A percentile compares a stretch with the other conserved stretches of the same genome.
Evolutionary conservation across 257 asterid genomes (phyloP).

Genomic region (Fraxinus quadrangulata): DNA sequence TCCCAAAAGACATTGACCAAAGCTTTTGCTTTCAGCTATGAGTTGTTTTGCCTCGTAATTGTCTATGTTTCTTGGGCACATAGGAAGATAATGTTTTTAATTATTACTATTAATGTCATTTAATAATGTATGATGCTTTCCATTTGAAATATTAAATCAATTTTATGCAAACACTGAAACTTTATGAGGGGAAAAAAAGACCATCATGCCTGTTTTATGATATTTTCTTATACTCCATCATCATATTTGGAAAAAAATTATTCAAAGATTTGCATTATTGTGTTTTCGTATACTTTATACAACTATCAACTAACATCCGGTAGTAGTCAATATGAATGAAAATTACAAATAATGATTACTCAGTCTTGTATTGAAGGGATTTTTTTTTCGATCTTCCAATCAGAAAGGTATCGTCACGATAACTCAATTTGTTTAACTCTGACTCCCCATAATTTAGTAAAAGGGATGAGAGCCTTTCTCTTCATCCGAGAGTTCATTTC

Average conservation of each 20-base stretch:
- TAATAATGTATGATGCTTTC: constrained; percentile 11
- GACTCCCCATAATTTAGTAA: constrained; percentile 12
- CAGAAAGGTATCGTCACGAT: background rate
- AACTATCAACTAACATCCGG: too few species aligned
- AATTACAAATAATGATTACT: background rate
- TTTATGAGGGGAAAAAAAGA: constrained; percentile 28
- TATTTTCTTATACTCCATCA: background rate
- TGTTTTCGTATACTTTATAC: too few species aligned
- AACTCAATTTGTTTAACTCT: background rate
- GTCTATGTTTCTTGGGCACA: constrained; percentile 28
- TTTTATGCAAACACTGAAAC: background rate
- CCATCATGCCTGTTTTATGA: constrained; percentile 19
- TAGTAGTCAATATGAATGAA: background rate
- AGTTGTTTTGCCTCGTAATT: constrained; percentile 37
- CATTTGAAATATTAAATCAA: constrained; percentile 21
- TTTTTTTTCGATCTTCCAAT: background rate
- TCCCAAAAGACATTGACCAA: background rate
- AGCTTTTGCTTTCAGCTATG: constrained; percentile 18
- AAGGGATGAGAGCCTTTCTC: background rate
- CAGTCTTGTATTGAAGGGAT: background rate
- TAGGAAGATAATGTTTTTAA: constrained; percentile 24
- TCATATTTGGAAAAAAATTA: background rate
- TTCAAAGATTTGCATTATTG: background rate
- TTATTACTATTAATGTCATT: background rate
- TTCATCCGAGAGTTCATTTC: background rate